Evolutionary conservation across 805 yeast species (phyloP).

Genomic region (Tetrapisispora phaffii): DNA sequence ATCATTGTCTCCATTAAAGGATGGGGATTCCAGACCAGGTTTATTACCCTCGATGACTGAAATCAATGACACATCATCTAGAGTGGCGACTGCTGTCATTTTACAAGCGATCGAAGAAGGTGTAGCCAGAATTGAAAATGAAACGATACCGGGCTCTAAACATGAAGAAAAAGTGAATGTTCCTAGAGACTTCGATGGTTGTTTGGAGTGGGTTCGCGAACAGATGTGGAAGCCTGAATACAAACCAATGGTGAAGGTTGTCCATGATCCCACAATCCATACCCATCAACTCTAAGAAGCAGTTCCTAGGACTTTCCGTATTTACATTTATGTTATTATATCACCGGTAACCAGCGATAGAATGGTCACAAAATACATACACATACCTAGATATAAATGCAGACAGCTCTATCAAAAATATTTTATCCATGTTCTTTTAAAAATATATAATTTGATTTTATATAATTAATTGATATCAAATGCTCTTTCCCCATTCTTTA

Average conservation of each 20-base stretch:
- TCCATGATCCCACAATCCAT: neutral
- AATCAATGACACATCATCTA: constrained; percentile 79
- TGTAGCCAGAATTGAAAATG: constrained; percentile 60
- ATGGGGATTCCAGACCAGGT: constrained; percentile 35
- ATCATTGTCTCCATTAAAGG: constrained; percentile 59
- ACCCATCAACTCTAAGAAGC: neutral
- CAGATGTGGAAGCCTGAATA: constrained; percentile 98
- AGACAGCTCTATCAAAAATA: neutral
- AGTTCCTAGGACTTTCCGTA: neutral
- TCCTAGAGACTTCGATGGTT: constrained; percentile 69
- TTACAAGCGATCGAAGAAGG: constrained; percentile 84
- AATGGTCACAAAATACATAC: too few species aligned
- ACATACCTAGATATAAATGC: too few species aligned
- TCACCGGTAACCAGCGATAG: too few species aligned
- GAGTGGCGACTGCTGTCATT: constrained; percentile 90
- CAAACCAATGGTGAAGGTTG: constrained; percentile 73
- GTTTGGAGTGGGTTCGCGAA: constrained; percentile 78
- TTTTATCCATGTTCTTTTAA: neutral
- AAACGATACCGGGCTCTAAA: constrained; percentile 1
- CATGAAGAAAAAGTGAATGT: constrained; percentile 41
- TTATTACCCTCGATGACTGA: constrained; percentile 81
- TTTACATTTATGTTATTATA: neutral
- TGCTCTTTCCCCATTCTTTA: constrained; percentile 49
- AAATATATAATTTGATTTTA: neutral
- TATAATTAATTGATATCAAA: constrained; percentile 6